A percentile compares a stretch with the other conserved stretches of the same genome.
phyloP scores from a whole-genome alignment of 495 filamentous ascomycete species.

The Penicillium angulare region DNA sequence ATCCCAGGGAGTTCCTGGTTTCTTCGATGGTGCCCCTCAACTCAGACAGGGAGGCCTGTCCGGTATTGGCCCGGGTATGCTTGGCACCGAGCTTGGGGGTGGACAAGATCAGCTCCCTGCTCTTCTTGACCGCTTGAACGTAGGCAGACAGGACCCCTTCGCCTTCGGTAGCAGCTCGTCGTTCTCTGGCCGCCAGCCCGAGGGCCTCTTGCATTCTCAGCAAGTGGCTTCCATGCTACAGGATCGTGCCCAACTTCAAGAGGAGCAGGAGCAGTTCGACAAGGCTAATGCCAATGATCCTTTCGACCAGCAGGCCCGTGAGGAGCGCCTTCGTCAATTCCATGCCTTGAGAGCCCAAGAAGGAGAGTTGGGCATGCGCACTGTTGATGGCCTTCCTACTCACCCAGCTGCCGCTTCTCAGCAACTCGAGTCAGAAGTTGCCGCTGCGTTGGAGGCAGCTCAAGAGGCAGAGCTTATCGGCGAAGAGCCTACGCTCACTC shows the following conservation, averaged over 20 bases:
- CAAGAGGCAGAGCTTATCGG: slow-evolving; percentile 17
- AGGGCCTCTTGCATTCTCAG: slow-evolving; percentile 52
- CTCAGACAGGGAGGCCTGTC: slow-evolving; percentile 39
- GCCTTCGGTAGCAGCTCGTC: slow-evolving; percentile 49
- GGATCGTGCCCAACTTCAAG: slow-evolving; percentile 59
- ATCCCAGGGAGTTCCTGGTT: slow-evolving; percentile 50
- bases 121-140: slow-evolving; percentile 59
- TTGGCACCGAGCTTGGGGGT: slow-evolving; percentile 49
- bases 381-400: slow-evolving; percentile 40
- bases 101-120: slow-evolving; percentile 60
- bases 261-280: slow-evolving; percentile 64
- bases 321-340: slow-evolving; percentile 63
- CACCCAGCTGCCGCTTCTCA: slow-evolving; percentile 33
- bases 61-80: slow-evolving; percentile 49
- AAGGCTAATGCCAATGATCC: slow-evolving; percentile 40
- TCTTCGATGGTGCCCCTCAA: slow-evolving; percentile 64
- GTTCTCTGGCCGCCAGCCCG: slow-evolving; percentile 54
- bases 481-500: slow-evolving; percentile 52
- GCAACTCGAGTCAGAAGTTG: slow-evolving; percentile 25
- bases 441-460: slow-evolving; percentile 20
- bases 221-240: slow-evolving; percentile 59
- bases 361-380: slow-evolving; percentile 44
- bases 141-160: slow-evolving; percentile 51
- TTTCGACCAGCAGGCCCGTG: slow-evolving; percentile 52
- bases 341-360: slow-evolving; percentile 57